Evolutionary conservation across 2,329 filamentous ascomycete species (phyloP), one percentile per base, ranked within the genome.

Genomic region (Didymella glomerata): DNA sequence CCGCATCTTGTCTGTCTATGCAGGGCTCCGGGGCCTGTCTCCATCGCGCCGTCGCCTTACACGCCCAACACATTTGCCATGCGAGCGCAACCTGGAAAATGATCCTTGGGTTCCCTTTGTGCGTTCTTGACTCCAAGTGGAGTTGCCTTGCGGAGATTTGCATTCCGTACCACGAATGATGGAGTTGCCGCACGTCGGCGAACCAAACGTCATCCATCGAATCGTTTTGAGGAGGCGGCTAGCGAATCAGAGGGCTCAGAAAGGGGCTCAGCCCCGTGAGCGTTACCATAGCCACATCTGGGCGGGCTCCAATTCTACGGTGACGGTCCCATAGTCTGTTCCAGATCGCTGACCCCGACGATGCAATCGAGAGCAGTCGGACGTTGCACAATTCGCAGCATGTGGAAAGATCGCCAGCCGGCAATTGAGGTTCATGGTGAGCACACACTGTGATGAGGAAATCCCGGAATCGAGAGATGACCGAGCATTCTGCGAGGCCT

Each of bases 1-100:
- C 56, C 56, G 50, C 18, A 54, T 59, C 25, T 46, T 59, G 38
- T 47, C 46, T 47, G 50, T 59, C 56, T 50, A 59, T 59, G 56
- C 56, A 59, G 32, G 50, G 56, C 36, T 40, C 32, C 6, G 32
- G 32, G 16, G 6, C 32, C 16, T 36, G 32, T 53, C 38, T 48
- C 46, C 25, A 50, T 59, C 40, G 40, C 46, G 56, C 56, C 30
- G 46, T 54, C 56, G 46, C 50, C 55, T 50, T 50, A 10, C 38
- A 27, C 36, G 11, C 24, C 11, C 25, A 41, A 22, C 3, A 25
- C 13, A 47, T 22, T 27, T 42, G 22, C 32, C 25, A 27, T 54
- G 46, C 42, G 27, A 42, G 36, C n/a, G 28, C 18, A 25, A 34
- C n/a, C 25, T 44, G 1, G 22, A 24, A 47, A 34, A 24, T 27